Evolutionary conservation across 139 green algal species (phyloP).

Genomic region (Chlorella sp.): DNA sequence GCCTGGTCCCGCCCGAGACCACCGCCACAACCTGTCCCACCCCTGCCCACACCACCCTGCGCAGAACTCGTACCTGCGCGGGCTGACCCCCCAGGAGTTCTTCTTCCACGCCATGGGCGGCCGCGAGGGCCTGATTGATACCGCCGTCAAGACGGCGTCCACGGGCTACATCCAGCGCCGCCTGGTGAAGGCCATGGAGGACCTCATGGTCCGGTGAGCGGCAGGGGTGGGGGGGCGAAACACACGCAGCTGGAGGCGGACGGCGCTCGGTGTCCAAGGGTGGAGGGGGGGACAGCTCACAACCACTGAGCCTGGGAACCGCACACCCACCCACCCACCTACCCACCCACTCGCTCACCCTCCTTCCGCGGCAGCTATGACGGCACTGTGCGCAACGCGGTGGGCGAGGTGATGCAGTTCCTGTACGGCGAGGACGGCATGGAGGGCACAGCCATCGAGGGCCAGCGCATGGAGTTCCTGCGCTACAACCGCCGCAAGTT

Average conservation of each 20-base stretch:
- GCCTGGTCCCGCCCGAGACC: background rate
- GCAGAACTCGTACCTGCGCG: slow-evolving; percentile 94
- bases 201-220: slow-evolving; percentile 87
- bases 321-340: no score
- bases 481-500: slow-evolving; percentile 66
- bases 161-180: slow-evolving; percentile 92
- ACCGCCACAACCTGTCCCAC: background rate
- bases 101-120: slow-evolving; percentile 99
- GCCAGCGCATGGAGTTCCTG: slow-evolving; percentile 87
- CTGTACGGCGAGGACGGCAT: slow-evolving; percentile 99
- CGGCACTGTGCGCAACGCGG: slow-evolving; percentile 91
- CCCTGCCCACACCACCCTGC: background rate
- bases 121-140: slow-evolving; percentile 99
- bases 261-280: no score
- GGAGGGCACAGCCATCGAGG: slow-evolving; percentile 94
- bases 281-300: no score
- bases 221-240: background rate
- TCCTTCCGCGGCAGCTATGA: slow-evolving; percentile 76
- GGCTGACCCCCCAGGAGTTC: slow-evolving; percentile 98
- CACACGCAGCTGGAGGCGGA: background rate
- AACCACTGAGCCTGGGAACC: no score
- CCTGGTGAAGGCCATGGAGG: slow-evolving; percentile 99
- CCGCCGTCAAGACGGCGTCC: slow-evolving; percentile 96
- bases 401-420: slow-evolving; percentile 95
- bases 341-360: slow-evolving; percentile 21